Percentiles rank a stretch among this genome's conserved stretches.
Evolutionary conservation across 2,329 filamentous ascomycete species (phyloP).

Genomic region (Pseudocercospora cruenta): DNA sequence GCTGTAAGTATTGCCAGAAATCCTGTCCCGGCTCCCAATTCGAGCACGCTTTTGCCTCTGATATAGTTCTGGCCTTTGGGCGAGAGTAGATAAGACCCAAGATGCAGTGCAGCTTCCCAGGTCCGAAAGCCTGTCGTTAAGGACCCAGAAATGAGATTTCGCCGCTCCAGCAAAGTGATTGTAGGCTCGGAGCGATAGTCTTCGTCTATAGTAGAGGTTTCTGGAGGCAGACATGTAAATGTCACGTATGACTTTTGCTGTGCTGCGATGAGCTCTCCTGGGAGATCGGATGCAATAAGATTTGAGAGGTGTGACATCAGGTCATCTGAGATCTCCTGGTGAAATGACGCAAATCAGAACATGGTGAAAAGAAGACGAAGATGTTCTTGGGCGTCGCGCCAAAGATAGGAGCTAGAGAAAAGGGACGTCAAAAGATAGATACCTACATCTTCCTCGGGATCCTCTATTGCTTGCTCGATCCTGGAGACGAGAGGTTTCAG

Average conservation of each 20-base stretch:
- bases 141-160: slow-evolving; percentile 67
- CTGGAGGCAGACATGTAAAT: slow-evolving; percentile 55
- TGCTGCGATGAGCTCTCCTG: slow-evolving; percentile 66
- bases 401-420: slow-evolving; percentile 1
- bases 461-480: slow-evolving; percentile 73
- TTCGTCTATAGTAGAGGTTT: slow-evolving; percentile 13
- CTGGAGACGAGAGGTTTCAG: slow-evolving; percentile 72
- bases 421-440: slow-evolving; percentile 27
- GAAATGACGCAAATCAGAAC: slow-evolving; percentile 29
- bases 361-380: slow-evolving; percentile 24
- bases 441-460: slow-evolving; percentile 88
- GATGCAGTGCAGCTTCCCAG: slow-evolving; percentile 78
- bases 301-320: slow-evolving; percentile 71
- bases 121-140: slow-evolving; percentile 78
- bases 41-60: slow-evolving; percentile 63
- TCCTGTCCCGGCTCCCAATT: slow-evolving; percentile 74
- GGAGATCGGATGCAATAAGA: slow-evolving; percentile 66
- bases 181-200: slow-evolving; percentile 32
- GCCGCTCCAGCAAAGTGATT: slow-evolving; percentile 70
- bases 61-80: slow-evolving; percentile 53
- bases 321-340: slow-evolving; percentile 79
- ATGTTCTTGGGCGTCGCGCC: slow-evolving; percentile 6
- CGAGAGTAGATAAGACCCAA: slow-evolving; percentile 69
- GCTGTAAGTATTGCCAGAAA: slow-evolving; percentile 74
- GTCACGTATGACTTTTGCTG: slow-evolving; percentile 77